Evolutionary conservation across 176 grass and related monocot genomes (phyloP).

Genomic region (Panicum miliaceum): DNA sequence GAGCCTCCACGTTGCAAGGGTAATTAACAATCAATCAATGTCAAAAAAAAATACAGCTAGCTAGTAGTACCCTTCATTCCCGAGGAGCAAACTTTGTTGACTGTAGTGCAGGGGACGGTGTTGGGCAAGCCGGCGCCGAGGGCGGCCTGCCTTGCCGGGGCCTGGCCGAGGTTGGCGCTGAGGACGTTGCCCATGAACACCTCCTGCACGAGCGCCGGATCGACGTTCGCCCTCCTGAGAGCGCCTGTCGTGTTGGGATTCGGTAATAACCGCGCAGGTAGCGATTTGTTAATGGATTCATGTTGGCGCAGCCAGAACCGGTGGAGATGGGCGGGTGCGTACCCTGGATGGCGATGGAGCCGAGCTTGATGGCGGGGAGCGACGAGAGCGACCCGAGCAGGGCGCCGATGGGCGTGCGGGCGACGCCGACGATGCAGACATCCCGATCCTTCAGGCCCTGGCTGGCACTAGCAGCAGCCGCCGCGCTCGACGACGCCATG

Average conservation of each 20-base stretch:
- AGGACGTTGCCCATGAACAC: constrained; percentile 95
- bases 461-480: not conserved
- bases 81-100: constrained; percentile 96
- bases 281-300: not conserved
- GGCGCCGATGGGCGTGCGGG: constrained; percentile 83
- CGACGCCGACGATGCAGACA: constrained; percentile 82
- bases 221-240: constrained; percentile 68
- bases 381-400: constrained; percentile 88
- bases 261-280: not conserved
- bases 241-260: constrained; percentile 49
- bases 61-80: constrained; percentile 80
- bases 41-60: not conserved
- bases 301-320: not conserved
- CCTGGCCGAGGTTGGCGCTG: constrained; percentile 92
- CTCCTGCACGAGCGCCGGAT: constrained; percentile 86
- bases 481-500: constrained; percentile 25
- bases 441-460: constrained; percentile 45
- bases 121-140: constrained; percentile 81
- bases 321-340: not conserved
- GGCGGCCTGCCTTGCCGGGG: constrained; percentile 88
- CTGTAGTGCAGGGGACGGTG: constrained; percentile 80
- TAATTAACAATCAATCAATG: not conserved
- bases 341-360: constrained; percentile 83
- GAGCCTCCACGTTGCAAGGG: not conserved
- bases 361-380: constrained; percentile 82